Conservation (phyloP, 2,329 filamentous ascomycete species). For the Triangularia verruculosa region DNA sequence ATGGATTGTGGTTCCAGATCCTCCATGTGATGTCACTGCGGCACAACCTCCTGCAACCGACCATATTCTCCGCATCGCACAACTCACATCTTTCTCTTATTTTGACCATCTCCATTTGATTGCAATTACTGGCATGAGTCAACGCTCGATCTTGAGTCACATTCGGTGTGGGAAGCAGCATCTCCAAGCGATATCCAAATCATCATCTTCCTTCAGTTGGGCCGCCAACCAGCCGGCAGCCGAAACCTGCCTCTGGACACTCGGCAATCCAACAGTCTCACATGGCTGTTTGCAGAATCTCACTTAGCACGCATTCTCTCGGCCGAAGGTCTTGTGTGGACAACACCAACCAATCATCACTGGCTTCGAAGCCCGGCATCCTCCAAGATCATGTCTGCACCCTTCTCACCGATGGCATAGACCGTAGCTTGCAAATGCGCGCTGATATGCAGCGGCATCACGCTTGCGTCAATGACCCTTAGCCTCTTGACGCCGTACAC, state of each 20-base stretch:
- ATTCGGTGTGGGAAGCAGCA: background rate
- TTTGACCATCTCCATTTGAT: background rate
- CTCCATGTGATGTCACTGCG: background rate
- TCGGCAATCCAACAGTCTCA: background rate
- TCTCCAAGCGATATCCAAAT: background rate
- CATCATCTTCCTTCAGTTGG: background rate
- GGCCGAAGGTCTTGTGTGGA: background rate
- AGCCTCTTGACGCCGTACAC: constrained; percentile 47
- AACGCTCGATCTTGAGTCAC: background rate
- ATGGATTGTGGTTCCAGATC: background rate
- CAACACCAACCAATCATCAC: background rate
- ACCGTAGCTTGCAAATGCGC: constrained; percentile 48
- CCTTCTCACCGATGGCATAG: constrained; percentile 51
- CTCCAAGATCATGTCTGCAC: constrained; percentile 30
- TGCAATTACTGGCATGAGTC: background rate
- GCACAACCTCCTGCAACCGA: background rate
- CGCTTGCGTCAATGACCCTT: constrained; percentile 46
- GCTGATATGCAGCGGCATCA: constrained; percentile 47
- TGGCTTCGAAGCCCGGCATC: constrained; percentile 11
- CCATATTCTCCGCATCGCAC: background rate
- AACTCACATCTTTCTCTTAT: background rate
- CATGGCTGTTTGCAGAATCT: background rate
- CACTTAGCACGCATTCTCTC: background rate
- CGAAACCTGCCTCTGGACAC: background rate
- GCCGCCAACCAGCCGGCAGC: background rate